Base-by-base conservation (phyloP, 148 eudicot species). In the Vaccinium darrowii region DNA sequence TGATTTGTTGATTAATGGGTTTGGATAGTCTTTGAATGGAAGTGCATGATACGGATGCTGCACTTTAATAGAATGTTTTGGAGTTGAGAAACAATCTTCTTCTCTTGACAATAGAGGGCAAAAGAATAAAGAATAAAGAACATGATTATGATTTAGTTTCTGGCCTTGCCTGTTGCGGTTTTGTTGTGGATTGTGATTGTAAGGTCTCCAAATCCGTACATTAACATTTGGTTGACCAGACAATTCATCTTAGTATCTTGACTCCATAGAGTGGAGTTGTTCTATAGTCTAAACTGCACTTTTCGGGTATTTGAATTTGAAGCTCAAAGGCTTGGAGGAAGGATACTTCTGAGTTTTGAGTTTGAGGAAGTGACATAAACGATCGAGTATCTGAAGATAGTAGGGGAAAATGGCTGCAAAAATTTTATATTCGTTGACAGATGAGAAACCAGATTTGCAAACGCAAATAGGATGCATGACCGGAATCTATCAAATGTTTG, bases 401-500 rank as follows among this genome's bases (percentile, higher is more conserved):
- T 81, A 85, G 76, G 33, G 54, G 60, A 81, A 67, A 82, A 94
- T 95, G 99, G 98, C 98, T 90, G 98, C 99, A 80, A 97, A 94
- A 85, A 88, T 97, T 82, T 86, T 97, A 86, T 97, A 95, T 89
- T 91, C 99, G 27, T 90, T 97, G 84, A 91, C 98, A 43, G 98
- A 97, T 88, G 99, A 95, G 49, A 93, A 95, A 83, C 92, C 92
- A 36, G 98, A 95, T 87, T 92, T 94, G 93, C 95, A 93, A 86
- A 95, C 92, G 91, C 98, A 95, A 87, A 94, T 93, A 72, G 98
- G 98, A 83, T 94, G 95, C 82, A 94, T 94, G 98, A 92, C 90
- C 82, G 98, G 99, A 12, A 90, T 93, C 73, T 90, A 92, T 85
- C 95, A 93, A 81, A 82, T 92, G 85, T 93, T 96, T 81, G 98